Evolutionary conservation across 139 green algal species (phyloP), one percentile per base, ranked within the genome.

Genomic region (Tetradesmus obliquus): DNA sequence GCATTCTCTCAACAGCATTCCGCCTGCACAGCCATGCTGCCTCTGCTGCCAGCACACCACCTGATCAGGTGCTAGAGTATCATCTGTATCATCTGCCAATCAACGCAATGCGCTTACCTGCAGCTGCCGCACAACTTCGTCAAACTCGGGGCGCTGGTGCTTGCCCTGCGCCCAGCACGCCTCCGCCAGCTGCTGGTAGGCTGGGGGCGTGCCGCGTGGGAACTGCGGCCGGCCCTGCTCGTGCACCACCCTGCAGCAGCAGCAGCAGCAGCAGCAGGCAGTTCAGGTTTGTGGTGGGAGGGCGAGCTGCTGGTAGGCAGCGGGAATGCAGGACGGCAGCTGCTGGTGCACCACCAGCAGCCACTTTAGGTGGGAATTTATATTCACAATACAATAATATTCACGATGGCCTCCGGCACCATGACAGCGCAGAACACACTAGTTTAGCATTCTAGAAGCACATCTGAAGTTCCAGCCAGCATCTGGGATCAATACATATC

Each of bases 221-320:
- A 90, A 84, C 72, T 74, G 69, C 53, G 87, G 87, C 19, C 87
- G 54, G 45, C 24, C 22, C 22, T 84, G 71, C 72, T 90, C 57
- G 15, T 32, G 55, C 8, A 79, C 32, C 22, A 90, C 87, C 66
- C 85, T 89, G 85, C 85, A 82, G 54, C 20, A 55, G 55, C 45
- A 22, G 79, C 45, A 22, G 79, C 32, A 66, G 20, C 55, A 82
- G 55, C 55, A 87, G 9, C 5, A 54, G 32, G 32, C 32, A 45
- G 32, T 45, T 45, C 32, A 45, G 32, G 32, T 45, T 45, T 45
- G 32, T 45, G 32, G 32, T 45, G 24, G 66, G 80, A 1, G 3
- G 3, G 13, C 17, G 10, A 86, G 45, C 80, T 22, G 6, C 55
- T 71, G 82, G 60, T 58, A 91, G 13, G n/a, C 55, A 5, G 71